These are phyloP conservation scores for Pichia sorboxylosa DNA, from an alignment of 1,139 yeast genomes.

Conservation along the genomic window DNA sequence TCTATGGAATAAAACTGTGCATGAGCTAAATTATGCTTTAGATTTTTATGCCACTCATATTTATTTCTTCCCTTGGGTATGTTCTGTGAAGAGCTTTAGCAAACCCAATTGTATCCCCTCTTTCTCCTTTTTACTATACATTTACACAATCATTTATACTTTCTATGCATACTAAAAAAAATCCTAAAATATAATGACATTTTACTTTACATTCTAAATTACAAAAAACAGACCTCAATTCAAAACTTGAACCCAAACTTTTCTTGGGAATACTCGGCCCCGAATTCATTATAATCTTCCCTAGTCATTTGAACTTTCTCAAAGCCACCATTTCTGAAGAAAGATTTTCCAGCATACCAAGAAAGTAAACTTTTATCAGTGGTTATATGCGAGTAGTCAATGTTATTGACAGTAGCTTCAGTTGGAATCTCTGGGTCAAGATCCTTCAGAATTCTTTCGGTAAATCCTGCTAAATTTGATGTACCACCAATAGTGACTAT, in stretches of 20 bases:
- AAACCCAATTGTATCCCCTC: too few relatives aligned
- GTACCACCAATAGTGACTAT: slow-evolving; percentile 79
- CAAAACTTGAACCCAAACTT: slow-evolving; percentile 51
- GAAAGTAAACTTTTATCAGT: slow-evolving; percentile 26
- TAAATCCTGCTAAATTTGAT: slow-evolving; percentile 57
- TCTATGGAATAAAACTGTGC: slow-evolving; percentile 8
- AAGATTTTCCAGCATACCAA: slow-evolving; percentile 45
- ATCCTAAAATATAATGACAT: too few relatives aligned
- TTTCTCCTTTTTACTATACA: background rate
- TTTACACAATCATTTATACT: too few relatives aligned
- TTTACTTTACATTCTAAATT: too few relatives aligned
- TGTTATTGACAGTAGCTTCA: slow-evolving; percentile 24
- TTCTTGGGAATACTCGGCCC: slow-evolving; percentile 67
- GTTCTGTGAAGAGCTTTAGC: too few relatives aligned
- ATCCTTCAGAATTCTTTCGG: slow-evolving; percentile 46
- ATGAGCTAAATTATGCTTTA: too few relatives aligned
- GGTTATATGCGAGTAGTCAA: slow-evolving; percentile 10
- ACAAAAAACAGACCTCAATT: too few relatives aligned
- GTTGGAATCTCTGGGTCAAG: slow-evolving; percentile 57
- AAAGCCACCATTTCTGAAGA: slow-evolving; percentile 42
- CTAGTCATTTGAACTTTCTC: slow-evolving; percentile 51
- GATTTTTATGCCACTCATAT: too few relatives aligned
- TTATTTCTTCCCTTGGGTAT: too few relatives aligned
- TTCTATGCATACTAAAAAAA: too few relatives aligned
- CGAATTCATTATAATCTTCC: slow-evolving; percentile 78